These are phyloP conservation scores for Strombidium stylifer DNA, from an alignment of 73 alveolate species.

Conservation along the genomic window DNA sequence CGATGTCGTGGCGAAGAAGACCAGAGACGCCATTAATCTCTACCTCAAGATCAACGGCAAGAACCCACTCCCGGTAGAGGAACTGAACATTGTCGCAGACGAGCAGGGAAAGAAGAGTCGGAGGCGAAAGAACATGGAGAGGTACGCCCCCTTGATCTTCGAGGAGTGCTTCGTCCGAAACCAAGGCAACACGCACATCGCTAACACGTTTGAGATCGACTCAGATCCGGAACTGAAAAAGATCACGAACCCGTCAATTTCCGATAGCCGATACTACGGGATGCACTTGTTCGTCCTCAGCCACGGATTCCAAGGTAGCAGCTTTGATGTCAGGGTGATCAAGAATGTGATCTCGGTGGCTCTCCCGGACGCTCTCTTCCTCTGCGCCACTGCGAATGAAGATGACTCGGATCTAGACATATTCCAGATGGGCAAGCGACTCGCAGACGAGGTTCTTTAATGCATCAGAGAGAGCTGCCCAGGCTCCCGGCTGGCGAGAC, in stretches of 20 bases:
- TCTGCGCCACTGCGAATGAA: constrained; percentile 95
- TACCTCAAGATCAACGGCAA: constrained; percentile 5
- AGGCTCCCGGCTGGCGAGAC: constrained; percentile 79
- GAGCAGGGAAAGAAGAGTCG: constrained; percentile 16
- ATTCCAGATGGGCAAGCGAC: constrained; percentile 97
- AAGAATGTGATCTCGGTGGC: constrained; percentile 69
- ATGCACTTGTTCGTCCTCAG: constrained; percentile 71
- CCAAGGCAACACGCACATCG: neutral
- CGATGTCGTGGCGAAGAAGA: constrained; percentile 32
- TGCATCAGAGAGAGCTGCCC: constrained; percentile 84
- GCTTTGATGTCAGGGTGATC: constrained; percentile 76
- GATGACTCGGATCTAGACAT: constrained; percentile 95
- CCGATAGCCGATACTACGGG: constrained; percentile 50
- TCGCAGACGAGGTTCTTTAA: constrained; percentile 92
- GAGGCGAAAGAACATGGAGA: constrained; percentile 31
- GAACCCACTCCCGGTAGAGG: constrained; percentile 2
- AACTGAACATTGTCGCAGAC: constrained; percentile 27
- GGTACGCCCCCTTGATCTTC: constrained; percentile 33
- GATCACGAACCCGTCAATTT: constrained; percentile 21
- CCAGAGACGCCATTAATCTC: constrained; percentile 2
- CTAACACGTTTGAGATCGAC: constrained; percentile 29
- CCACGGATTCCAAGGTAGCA: constrained; percentile 80
- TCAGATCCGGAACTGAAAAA: constrained; percentile 10
- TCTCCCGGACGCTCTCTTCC: constrained; percentile 76
- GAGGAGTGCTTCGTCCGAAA: constrained; percentile 31